Evolutionary conservation across 805 yeast genomes (phyloP), one percentile per base, ranked within the genome.

Genomic region (Suhomyces prunicola): DNA sequence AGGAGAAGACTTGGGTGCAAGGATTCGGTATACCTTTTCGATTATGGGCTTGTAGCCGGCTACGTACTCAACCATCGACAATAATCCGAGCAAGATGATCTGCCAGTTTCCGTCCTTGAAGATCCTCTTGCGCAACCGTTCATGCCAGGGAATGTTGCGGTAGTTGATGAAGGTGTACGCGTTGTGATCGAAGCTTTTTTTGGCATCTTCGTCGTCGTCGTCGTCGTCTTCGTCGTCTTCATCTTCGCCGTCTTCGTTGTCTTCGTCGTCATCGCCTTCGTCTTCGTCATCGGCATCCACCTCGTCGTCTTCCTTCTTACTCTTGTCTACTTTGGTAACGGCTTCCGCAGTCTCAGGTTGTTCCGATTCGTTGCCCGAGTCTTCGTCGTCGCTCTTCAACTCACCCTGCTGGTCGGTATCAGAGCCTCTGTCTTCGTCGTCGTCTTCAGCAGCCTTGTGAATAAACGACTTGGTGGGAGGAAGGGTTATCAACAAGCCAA

Each of bases 21-120:
- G 66, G 2, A 67, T 61, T 36, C 76, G 76, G 50, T 81, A 81
- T 1, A 86, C 79, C 31, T 78, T 74, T 5, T 68, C 71, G 47
- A 87, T 83, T 19, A 76, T 75, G 0, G 72, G 70, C 24, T 72
- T 64, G 70, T 81, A 87, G 12, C 78, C 79, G 1, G 84, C 82
- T 40, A 84, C 76, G 57, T 84, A 77, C 46, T 83, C 83, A 13
- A 83, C 82, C 47, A 77, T 73, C 19, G 84, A 82, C 42, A 92
- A 75, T 2, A 91, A 74, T 31, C 97, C 97, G 47, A 91, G 66
- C 44, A 92, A 67, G 44, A 87, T 80, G 41, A 87, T 78, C 60
- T 90, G 86, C 97, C 97, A 93, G 51, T 83, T 84, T 4, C 97
- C 96, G 61, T 90, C 91, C 60, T 79, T 83, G 67, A 88, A 94